Percentiles rank a stretch among this genome's conserved stretches.
Evolutionary conservation across 2,329 filamentous ascomycete genomes (phyloP).

Genomic region (Cladophialophora yegresii): DNA sequence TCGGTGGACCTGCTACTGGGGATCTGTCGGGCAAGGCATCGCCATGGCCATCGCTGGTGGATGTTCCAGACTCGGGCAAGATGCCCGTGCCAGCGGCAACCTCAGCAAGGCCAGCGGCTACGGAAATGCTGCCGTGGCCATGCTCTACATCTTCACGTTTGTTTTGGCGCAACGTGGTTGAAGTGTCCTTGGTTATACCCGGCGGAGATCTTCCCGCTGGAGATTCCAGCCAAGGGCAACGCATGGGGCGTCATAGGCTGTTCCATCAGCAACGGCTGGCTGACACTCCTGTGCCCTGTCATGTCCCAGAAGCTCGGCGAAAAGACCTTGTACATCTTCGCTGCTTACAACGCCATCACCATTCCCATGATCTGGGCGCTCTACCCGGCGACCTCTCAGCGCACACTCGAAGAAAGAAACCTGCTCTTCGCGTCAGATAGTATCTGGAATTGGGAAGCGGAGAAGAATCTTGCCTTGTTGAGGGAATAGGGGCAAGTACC

Average conservation of each 20-base stretch:
- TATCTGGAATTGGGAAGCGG: constrained; percentile 71
- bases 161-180: constrained; percentile 65
- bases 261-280: constrained; percentile 73
- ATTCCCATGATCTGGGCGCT: constrained; percentile 72
- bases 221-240: constrained; percentile 72
- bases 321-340: constrained; percentile 75
- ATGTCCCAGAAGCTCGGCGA: constrained; percentile 66
- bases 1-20: constrained; percentile 70
- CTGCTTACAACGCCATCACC: constrained; percentile 63
- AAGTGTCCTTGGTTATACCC: constrained; percentile 66
- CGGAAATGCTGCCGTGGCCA: constrained; percentile 64
- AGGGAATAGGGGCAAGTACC: constrained; percentile 1
- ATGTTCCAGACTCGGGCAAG: constrained; percentile 42
- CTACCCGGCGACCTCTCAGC: constrained; percentile 72
- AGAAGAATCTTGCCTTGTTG: constrained; percentile 46
- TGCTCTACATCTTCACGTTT: constrained; percentile 67
- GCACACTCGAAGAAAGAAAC: constrained; percentile 75
- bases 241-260: constrained; percentile 75
- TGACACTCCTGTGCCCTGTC: constrained; percentile 55
- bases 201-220: constrained; percentile 72
- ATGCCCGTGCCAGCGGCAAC: constrained; percentile 52
- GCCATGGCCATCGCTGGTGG: constrained; percentile 68
- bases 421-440: constrained; percentile 68
- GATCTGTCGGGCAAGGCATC: constrained; percentile 63
- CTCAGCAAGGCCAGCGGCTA: constrained; percentile 56